phyloP scores from a whole-genome alignment of 2,329 filamentous ascomycete species.

The Fusarium sp. region DNA sequence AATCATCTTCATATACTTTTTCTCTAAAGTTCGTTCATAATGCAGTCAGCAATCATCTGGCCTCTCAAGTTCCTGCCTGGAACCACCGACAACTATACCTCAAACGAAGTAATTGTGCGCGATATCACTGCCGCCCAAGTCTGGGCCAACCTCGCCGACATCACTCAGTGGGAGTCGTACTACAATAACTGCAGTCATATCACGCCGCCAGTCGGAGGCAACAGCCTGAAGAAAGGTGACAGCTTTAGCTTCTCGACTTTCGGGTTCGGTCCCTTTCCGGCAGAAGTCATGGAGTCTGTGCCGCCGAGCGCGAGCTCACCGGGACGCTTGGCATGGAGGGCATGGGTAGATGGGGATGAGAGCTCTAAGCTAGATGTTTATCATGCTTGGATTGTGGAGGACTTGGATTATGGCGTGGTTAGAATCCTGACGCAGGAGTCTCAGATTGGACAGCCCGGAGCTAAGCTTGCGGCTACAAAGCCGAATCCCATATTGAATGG shows the following conservation, averaged over 20 bases:
- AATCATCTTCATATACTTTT: background rate
- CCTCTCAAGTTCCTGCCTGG: background rate
- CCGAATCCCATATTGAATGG: background rate
- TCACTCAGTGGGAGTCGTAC: background rate
- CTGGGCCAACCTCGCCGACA: background rate
- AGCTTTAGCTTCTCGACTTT: background rate
- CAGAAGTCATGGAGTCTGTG: background rate
- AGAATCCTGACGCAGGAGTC: background rate
- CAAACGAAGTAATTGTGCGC: background rate
- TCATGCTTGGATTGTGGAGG: background rate
- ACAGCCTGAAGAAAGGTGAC: background rate
- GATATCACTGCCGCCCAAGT: background rate
- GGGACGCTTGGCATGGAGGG: background rate
- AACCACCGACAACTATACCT: background rate
- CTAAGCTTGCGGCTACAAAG: background rate
- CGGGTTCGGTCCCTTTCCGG: background rate
- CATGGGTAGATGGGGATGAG: background rate
- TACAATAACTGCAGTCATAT: background rate
- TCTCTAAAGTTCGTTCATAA: accelerated
- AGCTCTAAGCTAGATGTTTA: background rate
- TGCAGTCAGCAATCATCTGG: background rate
- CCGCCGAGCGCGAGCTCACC: background rate
- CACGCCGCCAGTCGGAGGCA: background rate
- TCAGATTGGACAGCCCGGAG: background rate
- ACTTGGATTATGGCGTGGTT: background rate